Evolutionary conservation across 345 rosid species (phyloP), one percentile per base, ranked within the genome.

Genomic region (Sonneratia alba): DNA sequence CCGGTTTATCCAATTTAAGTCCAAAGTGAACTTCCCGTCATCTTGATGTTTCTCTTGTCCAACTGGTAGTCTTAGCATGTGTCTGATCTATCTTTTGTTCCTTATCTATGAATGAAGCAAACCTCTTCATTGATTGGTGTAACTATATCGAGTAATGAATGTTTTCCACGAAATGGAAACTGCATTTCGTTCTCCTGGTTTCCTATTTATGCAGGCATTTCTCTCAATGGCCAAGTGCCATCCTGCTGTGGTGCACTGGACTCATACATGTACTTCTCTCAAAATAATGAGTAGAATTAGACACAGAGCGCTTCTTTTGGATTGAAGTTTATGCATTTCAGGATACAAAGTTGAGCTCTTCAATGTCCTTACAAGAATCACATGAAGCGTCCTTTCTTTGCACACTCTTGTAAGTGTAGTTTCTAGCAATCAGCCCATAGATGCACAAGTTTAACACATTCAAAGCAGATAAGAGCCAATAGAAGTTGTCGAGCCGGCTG

Each of bases 401-500:
- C 62, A 87, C 84, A 32, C 70, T 85, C 71, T 87, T 85, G 76
- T 87, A 81, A 6, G 82, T 71, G 61, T 85, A 85, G 7, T 66
- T 72, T 63, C 65, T 70, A 12, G 87, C 85, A 59, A 85, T 5
- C 32, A 72, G 36, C 71, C 80, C 77, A 69, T 73, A 87, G 8
- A 70, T 36, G 10, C 80, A 66, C 24, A 83, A 24, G 74, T 82
- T 85, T 3, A 74, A 68, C 13, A 57, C 79, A 27, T 64, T 81
- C 62, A 88, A 65, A 8, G 64, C 83, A 15, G 91, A 86, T 40
- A 87, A 63, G 37, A 89, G 68, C 89, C 87, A 84, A 47, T 82
- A 88, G 66, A 86, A 87, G 18, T 80, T 74, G 55, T 89, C 89
- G 1, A 89, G 74, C 10, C 82, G 85, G 24, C 87, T 88, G 34